Conservation (phyloP, 345 rosid species). For the Citrus maxima region DNA sequence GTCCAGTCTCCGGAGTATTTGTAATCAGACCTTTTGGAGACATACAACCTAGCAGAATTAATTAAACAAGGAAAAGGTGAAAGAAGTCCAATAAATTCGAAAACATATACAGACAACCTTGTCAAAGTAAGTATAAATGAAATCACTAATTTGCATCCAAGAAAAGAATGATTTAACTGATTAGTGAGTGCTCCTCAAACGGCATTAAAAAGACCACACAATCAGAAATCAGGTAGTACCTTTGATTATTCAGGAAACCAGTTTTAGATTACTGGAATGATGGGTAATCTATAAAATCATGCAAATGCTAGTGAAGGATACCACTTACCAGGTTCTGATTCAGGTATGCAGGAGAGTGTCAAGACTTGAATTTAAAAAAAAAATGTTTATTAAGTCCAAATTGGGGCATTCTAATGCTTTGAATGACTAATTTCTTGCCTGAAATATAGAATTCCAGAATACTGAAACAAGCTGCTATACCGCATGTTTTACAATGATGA, state of each 20-base stretch:
- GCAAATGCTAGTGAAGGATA: background rate
- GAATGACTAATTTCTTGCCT: background rate
- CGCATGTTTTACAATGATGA: background rate
- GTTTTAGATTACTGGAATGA: background rate
- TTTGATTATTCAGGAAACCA: background rate
- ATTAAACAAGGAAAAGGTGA: background rate
- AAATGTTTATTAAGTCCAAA: background rate
- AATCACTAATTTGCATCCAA: background rate
- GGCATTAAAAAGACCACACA: background rate
- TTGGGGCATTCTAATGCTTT: background rate
- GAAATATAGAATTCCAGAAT: background rate
- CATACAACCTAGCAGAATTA: conserved; percentile 21
- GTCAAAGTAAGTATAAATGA: background rate
- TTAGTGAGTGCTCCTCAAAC: background rate
- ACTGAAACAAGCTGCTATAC: background rate
- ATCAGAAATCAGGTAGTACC: background rate
- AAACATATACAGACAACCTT: background rate
- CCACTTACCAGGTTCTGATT: background rate
- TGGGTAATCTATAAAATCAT: background rate
- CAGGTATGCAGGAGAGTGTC: background rate
- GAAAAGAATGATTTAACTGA: background rate
- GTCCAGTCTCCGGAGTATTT: conserved; percentile 57
- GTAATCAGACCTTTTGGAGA: conserved; percentile 40
- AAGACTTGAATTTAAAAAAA: background rate
- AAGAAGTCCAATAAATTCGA: background rate